These are phyloP conservation scores for Tillandsia fasciculata DNA, from an alignment of 176 grass and related monocot genomes.

Conservation along the genomic window DNA sequence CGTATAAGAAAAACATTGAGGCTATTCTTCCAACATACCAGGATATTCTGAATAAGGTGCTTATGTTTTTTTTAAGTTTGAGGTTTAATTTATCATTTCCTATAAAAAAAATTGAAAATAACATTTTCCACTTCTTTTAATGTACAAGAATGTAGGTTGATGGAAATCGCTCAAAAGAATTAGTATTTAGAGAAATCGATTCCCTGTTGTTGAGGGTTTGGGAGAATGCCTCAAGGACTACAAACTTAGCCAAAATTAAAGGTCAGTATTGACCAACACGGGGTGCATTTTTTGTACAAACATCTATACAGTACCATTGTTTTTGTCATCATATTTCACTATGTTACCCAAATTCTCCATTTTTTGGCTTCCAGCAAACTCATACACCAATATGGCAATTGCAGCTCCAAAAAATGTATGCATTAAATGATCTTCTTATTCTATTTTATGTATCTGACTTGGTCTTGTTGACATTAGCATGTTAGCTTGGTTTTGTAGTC, in stretches of 20 bases:
- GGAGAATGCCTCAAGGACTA: conserved; percentile 30
- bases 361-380: conserved; percentile 45
- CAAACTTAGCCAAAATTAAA: conserved; percentile 46
- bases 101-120: background rate
- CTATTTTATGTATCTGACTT: background rate
- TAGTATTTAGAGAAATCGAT: conserved; percentile 62
- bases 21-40: conserved; percentile 63
- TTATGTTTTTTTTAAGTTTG: conserved; percentile 21
- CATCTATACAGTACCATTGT: background rate
- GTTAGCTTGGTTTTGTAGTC: background rate
- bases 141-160: conserved; percentile 62
- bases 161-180: conserved; percentile 61
- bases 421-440: conserved; percentile 6
- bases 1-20: conserved; percentile 64
- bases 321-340: background rate
- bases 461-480: background rate
- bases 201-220: conserved; percentile 50
- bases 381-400: conserved; percentile 30
- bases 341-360: background rate
- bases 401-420: conserved; percentile 51
- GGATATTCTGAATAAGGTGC: conserved; percentile 67
- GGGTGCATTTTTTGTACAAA: conserved; percentile 13
- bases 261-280: conserved; percentile 31
- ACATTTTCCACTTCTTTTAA: conserved; percentile 17
- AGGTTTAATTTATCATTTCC: background rate